A percentile compares a stretch with the other conserved stretches of the same genome.
phyloP scores from a whole-genome alignment of 2,329 filamentous ascomycete genomes.

The Neocatenulostroma microsporum region DNA sequence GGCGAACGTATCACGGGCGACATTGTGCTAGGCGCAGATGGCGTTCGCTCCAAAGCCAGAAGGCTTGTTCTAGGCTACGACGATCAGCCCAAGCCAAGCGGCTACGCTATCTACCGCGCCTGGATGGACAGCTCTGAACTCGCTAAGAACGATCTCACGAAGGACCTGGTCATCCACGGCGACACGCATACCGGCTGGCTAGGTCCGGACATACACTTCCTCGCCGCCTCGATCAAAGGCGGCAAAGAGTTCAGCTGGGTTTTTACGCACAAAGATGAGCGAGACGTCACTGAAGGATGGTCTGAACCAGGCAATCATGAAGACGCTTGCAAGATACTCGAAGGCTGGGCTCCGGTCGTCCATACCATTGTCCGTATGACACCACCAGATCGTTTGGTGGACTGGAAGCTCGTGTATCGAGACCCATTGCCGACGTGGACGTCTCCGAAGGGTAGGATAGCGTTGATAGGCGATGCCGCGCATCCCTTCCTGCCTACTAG shows the following conservation, averaged over 20 bases:
- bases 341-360: constrained; percentile 40
- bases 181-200: constrained; percentile 49
- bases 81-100: constrained; percentile 37
- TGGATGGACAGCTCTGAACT: constrained; percentile 46
- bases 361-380: constrained; percentile 39
- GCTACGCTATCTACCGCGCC: constrained; percentile 48
- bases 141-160: constrained; percentile 44
- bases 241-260: constrained; percentile 50
- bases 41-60: constrained; percentile 46
- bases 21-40: constrained; percentile 46
- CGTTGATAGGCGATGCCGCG: constrained; percentile 47
- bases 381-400: constrained; percentile 31
- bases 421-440: constrained; percentile 51
- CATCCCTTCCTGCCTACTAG: constrained; percentile 49
- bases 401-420: constrained; percentile 51
- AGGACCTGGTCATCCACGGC: constrained; percentile 46
- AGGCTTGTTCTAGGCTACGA: constrained; percentile 46
- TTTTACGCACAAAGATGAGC: constrained; percentile 43
- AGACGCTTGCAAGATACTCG: constrained; percentile 38
- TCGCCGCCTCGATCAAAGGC: constrained; percentile 46
- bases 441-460: constrained; percentile 43
- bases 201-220: constrained; percentile 46
- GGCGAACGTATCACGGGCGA: constrained; percentile 37
- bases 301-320: constrained; percentile 36
- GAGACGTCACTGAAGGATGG: constrained; percentile 43